Conservation (phyloP, 2,329 filamentous ascomycete genomes). For the Dactylellina haptotyla region DNA sequence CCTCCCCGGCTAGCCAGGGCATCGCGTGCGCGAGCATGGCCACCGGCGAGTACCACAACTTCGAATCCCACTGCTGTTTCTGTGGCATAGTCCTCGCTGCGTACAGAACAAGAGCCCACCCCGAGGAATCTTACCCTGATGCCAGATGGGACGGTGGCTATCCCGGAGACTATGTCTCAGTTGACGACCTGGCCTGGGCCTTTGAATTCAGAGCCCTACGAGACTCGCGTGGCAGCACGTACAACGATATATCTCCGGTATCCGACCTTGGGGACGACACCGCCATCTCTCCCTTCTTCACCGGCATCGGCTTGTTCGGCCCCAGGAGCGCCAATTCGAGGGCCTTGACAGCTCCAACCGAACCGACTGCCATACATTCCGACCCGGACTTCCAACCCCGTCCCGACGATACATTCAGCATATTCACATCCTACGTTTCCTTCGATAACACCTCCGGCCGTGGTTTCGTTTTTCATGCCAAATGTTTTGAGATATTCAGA, state of each 20-base stretch:
- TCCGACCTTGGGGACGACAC: slow-evolving; percentile 38
- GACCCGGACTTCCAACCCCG: slow-evolving; percentile 37
- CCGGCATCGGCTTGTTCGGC: slow-evolving; percentile 44
- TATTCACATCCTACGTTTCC: slow-evolving; percentile 50
- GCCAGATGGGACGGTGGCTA: slow-evolving; percentile 53
- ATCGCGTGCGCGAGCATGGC: slow-evolving; percentile 40
- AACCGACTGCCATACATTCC: slow-evolving; percentile 37
- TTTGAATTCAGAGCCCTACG: slow-evolving; percentile 52
- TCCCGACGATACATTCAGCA: slow-evolving; percentile 48
- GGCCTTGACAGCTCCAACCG: slow-evolving; percentile 42
- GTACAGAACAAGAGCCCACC: slow-evolving; percentile 43
- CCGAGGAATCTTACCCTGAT: slow-evolving; percentile 45
- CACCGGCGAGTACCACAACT: slow-evolving; percentile 48
- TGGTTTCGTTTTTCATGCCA: slow-evolving; percentile 51
- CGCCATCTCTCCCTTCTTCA: slow-evolving; percentile 47
- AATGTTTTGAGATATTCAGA: slow-evolving; percentile 51
- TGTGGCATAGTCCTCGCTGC: slow-evolving; percentile 50
- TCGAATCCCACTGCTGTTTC: slow-evolving; percentile 52
- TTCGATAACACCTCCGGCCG: slow-evolving; percentile 49
- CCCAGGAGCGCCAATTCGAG: slow-evolving; percentile 44
- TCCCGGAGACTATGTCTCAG: slow-evolving; percentile 48
- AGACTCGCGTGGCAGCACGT: slow-evolving; percentile 49
- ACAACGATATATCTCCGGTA: slow-evolving; percentile 31
- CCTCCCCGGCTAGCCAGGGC: background rate
- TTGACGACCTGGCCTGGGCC: slow-evolving; percentile 47